These are phyloP conservation scores for Russula brevipes DNA, from an alignment of 768 basidiomycete genomes.

Conservation along the genomic window DNA sequence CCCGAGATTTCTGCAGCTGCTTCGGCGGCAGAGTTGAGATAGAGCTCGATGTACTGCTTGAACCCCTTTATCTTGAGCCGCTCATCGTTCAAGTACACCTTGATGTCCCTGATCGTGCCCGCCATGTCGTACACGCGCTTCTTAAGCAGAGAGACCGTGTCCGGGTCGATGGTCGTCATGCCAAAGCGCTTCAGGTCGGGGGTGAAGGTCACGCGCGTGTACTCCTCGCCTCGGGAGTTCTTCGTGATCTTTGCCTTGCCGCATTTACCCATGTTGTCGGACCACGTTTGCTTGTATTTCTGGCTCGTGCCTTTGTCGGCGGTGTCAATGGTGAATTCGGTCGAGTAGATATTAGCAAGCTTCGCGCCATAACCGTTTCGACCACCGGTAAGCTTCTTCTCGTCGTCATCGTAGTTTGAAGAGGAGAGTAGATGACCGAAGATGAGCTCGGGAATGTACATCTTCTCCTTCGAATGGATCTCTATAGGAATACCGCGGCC, in stretches of 20 bases:
- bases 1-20: slow-evolving; percentile 65
- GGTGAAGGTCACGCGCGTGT: slow-evolving; percentile 86
- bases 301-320: slow-evolving; percentile 79
- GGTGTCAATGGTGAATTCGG: slow-evolving; percentile 93
- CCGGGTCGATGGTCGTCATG: slow-evolving; percentile 86
- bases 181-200: slow-evolving; percentile 91
- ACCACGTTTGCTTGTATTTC: slow-evolving; percentile 95
- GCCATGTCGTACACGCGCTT: slow-evolving; percentile 97
- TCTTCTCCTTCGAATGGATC: slow-evolving; percentile 86
- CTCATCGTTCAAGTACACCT: slow-evolving; percentile 91
- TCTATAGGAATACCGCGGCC: slow-evolving; percentile 96
- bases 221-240: slow-evolving; percentile 82
- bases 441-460: slow-evolving; percentile 95
- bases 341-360: slow-evolving; percentile 96
- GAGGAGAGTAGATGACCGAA: slow-evolving; percentile 93
- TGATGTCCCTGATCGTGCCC: slow-evolving; percentile 89
- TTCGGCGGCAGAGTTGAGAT: slow-evolving; percentile 70
- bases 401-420: slow-evolving; percentile 97
- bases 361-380: slow-evolving; percentile 99
- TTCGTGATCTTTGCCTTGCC: slow-evolving; percentile 91
- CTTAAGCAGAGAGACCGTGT: slow-evolving; percentile 81
- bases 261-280: slow-evolving; percentile 85
- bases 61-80: slow-evolving; percentile 90
- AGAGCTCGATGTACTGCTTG: slow-evolving; percentile 96
- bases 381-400: slow-evolving; percentile 97